Evolutionary conservation across 306 rosid genomes (phyloP).

Genomic region (Echinosophora koreensis): DNA sequence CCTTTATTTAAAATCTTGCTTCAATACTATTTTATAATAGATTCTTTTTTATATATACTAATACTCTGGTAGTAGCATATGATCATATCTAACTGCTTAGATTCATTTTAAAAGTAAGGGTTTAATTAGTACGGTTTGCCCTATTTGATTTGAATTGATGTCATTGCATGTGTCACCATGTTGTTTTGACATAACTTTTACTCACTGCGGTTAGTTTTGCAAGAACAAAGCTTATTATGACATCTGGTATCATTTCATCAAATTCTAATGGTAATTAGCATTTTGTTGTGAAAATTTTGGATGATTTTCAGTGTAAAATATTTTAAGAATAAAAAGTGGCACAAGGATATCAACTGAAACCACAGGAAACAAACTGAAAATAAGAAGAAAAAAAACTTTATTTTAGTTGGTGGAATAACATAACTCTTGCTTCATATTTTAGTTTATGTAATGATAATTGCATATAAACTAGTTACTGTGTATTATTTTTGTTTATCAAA

Average conservation of each 20-base stretch:
- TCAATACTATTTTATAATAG: too few species aligned
- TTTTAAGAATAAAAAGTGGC: not conserved
- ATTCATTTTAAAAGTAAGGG: not conserved
- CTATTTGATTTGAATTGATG: not conserved
- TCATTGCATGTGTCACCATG: not conserved
- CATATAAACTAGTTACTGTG: too few species aligned
- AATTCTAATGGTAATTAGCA: not conserved
- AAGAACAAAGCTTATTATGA: not conserved
- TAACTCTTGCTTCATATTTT: too few species aligned
- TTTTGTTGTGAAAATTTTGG: not conserved
- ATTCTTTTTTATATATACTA: too few species aligned
- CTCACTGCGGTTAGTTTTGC: not conserved
- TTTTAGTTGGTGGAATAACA: not conserved
- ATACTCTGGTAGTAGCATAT: not conserved
- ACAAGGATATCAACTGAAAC: not conserved
- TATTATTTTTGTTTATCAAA: too few species aligned
- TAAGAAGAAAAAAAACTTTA: not conserved
- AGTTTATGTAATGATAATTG: too few species aligned
- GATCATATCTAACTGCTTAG: not conserved
- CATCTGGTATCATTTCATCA: not conserved
- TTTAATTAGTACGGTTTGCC: not conserved
- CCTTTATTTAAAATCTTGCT: too few species aligned
- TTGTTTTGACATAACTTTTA: not conserved
- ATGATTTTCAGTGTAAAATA: not conserved
- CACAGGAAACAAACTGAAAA: not conserved